These are phyloP conservation scores for Gymnopus androsaceus DNA, from an alignment of 1,284 basidiomycete species.

Conservation along the genomic window DNA sequence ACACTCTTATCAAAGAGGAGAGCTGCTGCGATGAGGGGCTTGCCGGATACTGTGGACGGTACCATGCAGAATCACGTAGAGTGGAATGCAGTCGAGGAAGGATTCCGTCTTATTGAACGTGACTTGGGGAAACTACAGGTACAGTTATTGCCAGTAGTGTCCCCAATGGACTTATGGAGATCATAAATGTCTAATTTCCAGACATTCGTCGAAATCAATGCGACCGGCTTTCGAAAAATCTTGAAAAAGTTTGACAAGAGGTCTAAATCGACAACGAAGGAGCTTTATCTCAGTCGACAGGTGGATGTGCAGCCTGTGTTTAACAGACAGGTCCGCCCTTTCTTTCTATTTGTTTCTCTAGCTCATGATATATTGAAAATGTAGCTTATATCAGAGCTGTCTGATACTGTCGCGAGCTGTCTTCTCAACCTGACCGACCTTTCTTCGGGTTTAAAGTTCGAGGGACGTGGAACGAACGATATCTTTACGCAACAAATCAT, in stretches of 20 bases:
- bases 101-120: constrained; percentile 91
- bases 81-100: constrained; percentile 94
- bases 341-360: constrained; percentile 11
- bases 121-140: constrained; percentile 97
- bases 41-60: constrained; percentile 63
- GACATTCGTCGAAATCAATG: constrained; percentile 99
- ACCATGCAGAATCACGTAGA: constrained; percentile 75
- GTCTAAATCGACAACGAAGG: constrained; percentile 92
- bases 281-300: constrained; percentile 94
- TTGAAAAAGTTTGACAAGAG: constrained; percentile 99
- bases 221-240: constrained; percentile 96
- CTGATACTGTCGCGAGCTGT: constrained; percentile 93
- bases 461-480: constrained; percentile 59
- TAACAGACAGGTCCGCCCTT: constrained; percentile 79
- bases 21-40: constrained; percentile 71
- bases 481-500: constrained; percentile 75
- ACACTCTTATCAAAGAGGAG: constrained; percentile 94
- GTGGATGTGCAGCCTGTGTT: constrained; percentile 99
- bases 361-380: constrained; percentile 20
- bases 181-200: constrained; percentile 46
- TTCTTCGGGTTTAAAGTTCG: constrained; percentile 72
- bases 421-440: constrained; percentile 90
- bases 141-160: constrained; percentile 21
- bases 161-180: constrained; percentile 18
- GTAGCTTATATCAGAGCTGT: constrained; percentile 91